phyloP scores from a whole-genome alignment of 805 yeast genomes.

The Grigorovia humatica region DNA sequence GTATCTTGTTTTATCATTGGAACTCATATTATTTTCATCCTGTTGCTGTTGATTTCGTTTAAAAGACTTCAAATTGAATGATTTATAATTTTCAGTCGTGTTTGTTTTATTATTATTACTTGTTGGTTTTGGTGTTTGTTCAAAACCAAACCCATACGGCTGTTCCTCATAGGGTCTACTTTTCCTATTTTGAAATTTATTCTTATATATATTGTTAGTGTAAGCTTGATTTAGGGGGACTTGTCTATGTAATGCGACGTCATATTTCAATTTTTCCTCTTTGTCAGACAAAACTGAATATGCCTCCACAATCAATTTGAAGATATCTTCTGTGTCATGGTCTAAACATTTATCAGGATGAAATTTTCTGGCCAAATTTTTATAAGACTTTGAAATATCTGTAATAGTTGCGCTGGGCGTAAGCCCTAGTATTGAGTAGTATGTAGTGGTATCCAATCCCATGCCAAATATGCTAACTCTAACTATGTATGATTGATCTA shows the following conservation, averaged over 20 bases:
- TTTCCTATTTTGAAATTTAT: conserved; percentile 5
- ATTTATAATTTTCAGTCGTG: conserved; percentile 10
- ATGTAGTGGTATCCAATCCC: conserved; percentile 22
- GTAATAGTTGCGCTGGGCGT: conserved; percentile 15
- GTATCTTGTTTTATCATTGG: not conserved
- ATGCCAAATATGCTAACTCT: not conserved
- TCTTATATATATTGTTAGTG: conserved; percentile 1
- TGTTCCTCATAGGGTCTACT: conserved; percentile 25
- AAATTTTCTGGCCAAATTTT: conserved; percentile 57
- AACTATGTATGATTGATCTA: not conserved
- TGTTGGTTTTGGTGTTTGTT: not conserved
- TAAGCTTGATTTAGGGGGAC: conserved; percentile 3
- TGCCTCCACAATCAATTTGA: conserved; percentile 25
- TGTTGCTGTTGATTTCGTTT: conserved; percentile 4
- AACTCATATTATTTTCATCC: not conserved
- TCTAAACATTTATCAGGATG: conserved; percentile 75
- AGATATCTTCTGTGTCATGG: conserved; percentile 24
- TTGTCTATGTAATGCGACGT: conserved; percentile 16
- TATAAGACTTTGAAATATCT: conserved; percentile 64
- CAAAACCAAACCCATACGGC: conserved; percentile 27
- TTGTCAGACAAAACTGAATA: conserved; percentile 23
- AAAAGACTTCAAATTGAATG: conserved; percentile 23
- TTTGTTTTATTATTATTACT: not conserved
- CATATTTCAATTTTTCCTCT: conserved; percentile 15
- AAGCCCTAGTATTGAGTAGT: conserved; percentile 23